These are phyloP conservation scores for Apiospora sp. DNA, from an alignment of 2,329 filamentous ascomycete species.

Conservation along the genomic window DNA sequence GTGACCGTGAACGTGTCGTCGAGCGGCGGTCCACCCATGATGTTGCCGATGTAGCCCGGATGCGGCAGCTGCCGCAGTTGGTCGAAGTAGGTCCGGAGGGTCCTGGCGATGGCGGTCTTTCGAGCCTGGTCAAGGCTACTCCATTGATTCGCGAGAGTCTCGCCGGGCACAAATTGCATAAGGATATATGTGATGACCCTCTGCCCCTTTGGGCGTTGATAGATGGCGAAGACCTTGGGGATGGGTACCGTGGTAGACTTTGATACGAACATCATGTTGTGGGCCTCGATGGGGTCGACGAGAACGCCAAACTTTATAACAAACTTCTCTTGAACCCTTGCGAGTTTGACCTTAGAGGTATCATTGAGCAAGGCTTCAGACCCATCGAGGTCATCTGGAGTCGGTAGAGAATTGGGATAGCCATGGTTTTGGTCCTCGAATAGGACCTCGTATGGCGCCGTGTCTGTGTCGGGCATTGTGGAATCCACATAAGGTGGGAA, in stretches of 20 bases:
- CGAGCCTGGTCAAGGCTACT: conserved; percentile 24
- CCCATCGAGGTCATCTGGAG: conserved; percentile 25
- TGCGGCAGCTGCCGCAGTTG: conserved; percentile 26
- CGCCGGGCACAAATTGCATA: conserved; percentile 29
- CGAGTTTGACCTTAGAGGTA: background rate
- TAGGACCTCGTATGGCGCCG: conserved; percentile 1
- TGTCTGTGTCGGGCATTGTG: conserved; percentile 8
- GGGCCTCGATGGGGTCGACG: conserved; percentile 31
- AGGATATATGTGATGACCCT: conserved; percentile 26
- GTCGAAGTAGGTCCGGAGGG: conserved; percentile 27
- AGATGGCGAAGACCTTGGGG: conserved; percentile 36
- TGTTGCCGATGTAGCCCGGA: conserved; percentile 25
- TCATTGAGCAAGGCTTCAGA: conserved; percentile 25
- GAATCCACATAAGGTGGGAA: conserved; percentile 1
- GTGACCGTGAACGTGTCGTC: background rate
- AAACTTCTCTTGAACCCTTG: conserved; percentile 14
- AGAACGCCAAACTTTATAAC: conserved; percentile 31
- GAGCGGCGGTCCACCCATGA: conserved; percentile 1
- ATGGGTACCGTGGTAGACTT: conserved; percentile 31
- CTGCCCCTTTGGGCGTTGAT: conserved; percentile 26
- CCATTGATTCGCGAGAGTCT: conserved; percentile 24
- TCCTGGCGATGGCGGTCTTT: conserved; percentile 24
- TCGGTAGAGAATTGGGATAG: conserved; percentile 23
- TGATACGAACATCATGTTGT: conserved; percentile 34
- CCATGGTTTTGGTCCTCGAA: conserved; percentile 21